phyloP scores from a whole-genome alignment of 371 early-diverging fungal species.

The Zopfochytrium polystomum region DNA sequence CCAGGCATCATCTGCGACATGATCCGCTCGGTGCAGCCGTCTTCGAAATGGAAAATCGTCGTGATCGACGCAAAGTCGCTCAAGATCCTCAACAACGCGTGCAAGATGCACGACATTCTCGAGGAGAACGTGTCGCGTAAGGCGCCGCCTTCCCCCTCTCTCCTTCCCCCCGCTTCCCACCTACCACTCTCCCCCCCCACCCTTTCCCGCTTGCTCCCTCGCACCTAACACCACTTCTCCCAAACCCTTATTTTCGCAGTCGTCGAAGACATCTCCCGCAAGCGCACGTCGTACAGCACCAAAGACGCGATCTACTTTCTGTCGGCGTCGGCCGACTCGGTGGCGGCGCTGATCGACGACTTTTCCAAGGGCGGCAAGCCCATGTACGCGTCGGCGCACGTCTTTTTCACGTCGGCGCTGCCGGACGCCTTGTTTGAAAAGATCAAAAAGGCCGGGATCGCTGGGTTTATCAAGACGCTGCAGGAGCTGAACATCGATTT shows the following conservation, averaged over 20 bases:
- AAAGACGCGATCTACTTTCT: constrained; percentile 93
- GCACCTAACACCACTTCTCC: not conserved
- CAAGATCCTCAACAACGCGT: constrained; percentile 79
- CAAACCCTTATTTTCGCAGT: too few species aligned
- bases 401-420: constrained; percentile 45
- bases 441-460: constrained; percentile 36
- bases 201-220: not conserved
- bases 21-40: constrained; percentile 52
- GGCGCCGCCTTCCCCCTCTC: constrained; percentile 37
- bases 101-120: constrained; percentile 88
- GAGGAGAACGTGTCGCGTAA: constrained; percentile 90
- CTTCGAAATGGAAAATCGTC: constrained; percentile 74
- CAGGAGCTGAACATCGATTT: constrained; percentile 51
- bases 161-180: too few species aligned
- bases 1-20: constrained; percentile 54
- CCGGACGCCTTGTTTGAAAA: constrained; percentile 41
- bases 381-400: constrained; percentile 47
- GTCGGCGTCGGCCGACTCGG: constrained; percentile 75
- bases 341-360: constrained; percentile 78
- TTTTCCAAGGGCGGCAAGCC: constrained; percentile 52
- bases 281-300: constrained; percentile 80
- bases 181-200: too few species aligned
- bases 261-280: constrained; percentile 78
- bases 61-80: constrained; percentile 83
- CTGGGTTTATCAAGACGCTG: constrained; percentile 31